These are phyloP conservation scores for Silene latifolia DNA, from an alignment of 148 eudicot genomes.

Conservation along the genomic window DNA sequence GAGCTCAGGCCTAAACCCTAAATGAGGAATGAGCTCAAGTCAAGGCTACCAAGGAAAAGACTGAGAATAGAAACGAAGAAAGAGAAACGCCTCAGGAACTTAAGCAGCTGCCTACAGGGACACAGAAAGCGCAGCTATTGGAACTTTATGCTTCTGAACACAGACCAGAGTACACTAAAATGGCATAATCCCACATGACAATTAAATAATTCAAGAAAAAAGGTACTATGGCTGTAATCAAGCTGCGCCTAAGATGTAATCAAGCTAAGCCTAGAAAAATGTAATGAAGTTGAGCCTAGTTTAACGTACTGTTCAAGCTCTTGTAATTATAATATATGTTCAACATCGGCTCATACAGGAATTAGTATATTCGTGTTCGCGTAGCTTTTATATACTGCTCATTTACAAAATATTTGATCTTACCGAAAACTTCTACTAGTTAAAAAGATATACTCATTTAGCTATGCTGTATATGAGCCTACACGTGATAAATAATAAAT, in stretches of 20 bases:
- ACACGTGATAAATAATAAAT: no score
- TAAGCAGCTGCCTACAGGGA: no score
- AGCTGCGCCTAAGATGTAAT: not conserved
- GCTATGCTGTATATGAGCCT: no score
- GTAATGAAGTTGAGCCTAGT: not conserved
- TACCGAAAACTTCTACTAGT: no score
- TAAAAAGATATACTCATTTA: no score
- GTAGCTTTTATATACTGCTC: not conserved
- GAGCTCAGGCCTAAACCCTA: not conserved
- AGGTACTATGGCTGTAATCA: not conserved
- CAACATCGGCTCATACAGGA: not conserved
- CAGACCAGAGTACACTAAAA: not conserved
- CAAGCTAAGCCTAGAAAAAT: not conserved
- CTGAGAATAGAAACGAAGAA: not conserved
- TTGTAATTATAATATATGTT: not conserved
- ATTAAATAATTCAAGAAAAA: not conserved
- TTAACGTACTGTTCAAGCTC: not conserved
- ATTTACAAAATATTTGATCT: not conserved
- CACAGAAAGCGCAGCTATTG: no score
- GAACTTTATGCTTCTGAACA: no score
- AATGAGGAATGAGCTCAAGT: not conserved
- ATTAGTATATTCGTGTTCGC: not conserved
- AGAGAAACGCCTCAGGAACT: not conserved
- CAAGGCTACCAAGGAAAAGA: not conserved
- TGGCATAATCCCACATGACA: not conserved